Evolutionary conservation across 257 asterid species (phyloP).

Genomic region (Gentiana dahurica): DNA sequence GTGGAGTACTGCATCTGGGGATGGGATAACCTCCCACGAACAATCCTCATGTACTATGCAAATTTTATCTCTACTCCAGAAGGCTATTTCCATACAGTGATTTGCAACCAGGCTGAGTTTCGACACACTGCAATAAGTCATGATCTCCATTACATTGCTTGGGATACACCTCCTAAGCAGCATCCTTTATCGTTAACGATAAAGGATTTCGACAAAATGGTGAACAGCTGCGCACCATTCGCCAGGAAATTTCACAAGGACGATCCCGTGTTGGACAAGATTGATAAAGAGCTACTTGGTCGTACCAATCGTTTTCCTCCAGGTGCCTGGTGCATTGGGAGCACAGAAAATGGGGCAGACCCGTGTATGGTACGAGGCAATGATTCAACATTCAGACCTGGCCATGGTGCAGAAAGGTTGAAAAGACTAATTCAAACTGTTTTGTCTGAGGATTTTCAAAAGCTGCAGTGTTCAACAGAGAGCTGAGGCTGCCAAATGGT

Average conservation of each 20-base stretch:
- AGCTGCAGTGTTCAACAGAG: constrained; percentile 38
- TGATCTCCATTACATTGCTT: constrained; percentile 92
- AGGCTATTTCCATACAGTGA: constrained; percentile 91
- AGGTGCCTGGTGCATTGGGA: constrained; percentile 89
- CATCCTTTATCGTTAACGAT: constrained; percentile 65
- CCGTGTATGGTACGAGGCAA: constrained; percentile 68
- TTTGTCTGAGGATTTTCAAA: constrained; percentile 47
- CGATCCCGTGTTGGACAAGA: constrained; percentile 73
- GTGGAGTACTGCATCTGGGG: constrained; percentile 94
- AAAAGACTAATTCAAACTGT: constrained; percentile 33
- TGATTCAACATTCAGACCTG: constrained; percentile 61
- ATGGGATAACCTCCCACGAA: constrained; percentile 91
- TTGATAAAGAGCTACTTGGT: constrained; percentile 67
- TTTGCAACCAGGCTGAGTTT: constrained; percentile 77
- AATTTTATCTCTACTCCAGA: constrained; percentile 93
- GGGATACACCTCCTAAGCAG: constrained; percentile 98
- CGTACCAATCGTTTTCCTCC: constrained; percentile 56
- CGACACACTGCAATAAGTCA: constrained; percentile 67
- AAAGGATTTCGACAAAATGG: constrained; percentile 62
- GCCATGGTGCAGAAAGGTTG: constrained; percentile 77
- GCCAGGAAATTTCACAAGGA: constrained; percentile 86
- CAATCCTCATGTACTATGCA: constrained; percentile 85
- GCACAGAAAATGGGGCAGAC: constrained; percentile 52
- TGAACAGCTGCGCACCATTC: constrained; percentile 88
- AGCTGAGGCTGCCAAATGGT: constrained; percentile 20